Conservation (phyloP, 2,329 filamentous ascomycete species). For the Penicillium sp. region DNA sequence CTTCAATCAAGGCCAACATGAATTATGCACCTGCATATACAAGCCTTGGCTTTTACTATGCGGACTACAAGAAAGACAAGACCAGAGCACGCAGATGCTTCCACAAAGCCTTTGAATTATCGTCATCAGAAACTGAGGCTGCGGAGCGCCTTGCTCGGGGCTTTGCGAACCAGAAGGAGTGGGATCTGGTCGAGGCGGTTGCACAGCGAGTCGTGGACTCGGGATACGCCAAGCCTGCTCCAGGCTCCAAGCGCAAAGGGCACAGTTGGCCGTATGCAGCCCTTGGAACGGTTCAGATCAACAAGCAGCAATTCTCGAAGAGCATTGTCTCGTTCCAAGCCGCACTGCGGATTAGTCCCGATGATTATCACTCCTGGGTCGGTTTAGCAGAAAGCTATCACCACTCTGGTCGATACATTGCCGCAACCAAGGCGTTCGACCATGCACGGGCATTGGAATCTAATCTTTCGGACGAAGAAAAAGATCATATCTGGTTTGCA, state of each 20-base stretch:
- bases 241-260: conserved; percentile 89
- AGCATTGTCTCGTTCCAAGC: conserved; percentile 91
- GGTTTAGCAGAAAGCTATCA: conserved; percentile 97
- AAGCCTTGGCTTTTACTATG: conserved; percentile 84
- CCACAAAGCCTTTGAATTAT: conserved; percentile 93
- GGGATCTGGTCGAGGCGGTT: conserved; percentile 94
- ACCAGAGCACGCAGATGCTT: conserved; percentile 88
- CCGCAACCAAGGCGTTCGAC: conserved; percentile 87
- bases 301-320: conserved; percentile 85
- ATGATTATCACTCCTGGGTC: conserved; percentile 94
- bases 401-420: conserved; percentile 87
- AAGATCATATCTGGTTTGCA: conserved; percentile 85
- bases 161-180: conserved; percentile 89
- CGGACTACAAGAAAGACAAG: conserved; percentile 85
- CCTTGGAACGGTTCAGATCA: conserved; percentile 89
- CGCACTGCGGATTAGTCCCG: conserved; percentile 77
- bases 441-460: conserved; percentile 78
- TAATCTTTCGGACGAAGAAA: conserved; percentile 55
- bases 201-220: conserved; percentile 90
- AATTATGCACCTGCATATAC: conserved; percentile 91
- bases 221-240: conserved; percentile 86
- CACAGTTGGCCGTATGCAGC: conserved; percentile 96
- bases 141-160: conserved; percentile 82
- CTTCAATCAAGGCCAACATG: conserved; percentile 80
- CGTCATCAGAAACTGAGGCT: conserved; percentile 79